These are phyloP conservation scores for Leishmania martiniquensis DNA, from an alignment of 208 protist species.

Conservation along the genomic window DNA sequence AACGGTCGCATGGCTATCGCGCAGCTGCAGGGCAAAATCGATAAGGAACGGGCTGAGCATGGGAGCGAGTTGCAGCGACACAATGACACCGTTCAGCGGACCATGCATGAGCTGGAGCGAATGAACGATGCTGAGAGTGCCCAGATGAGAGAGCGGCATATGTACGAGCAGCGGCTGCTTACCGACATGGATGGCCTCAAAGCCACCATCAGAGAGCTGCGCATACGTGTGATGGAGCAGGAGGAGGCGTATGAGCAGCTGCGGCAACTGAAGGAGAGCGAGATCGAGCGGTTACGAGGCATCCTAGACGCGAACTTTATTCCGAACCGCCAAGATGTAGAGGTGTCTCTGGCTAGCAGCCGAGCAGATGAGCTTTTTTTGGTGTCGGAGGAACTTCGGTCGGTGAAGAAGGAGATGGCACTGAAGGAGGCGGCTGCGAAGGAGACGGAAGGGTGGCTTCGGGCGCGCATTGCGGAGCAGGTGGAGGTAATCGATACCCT, in stretches of 20 bases:
- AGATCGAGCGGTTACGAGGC: slow-evolving; percentile 58
- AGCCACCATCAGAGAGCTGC: slow-evolving; percentile 25
- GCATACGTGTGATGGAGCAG: slow-evolving; percentile 30
- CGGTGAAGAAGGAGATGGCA: slow-evolving; percentile 46
- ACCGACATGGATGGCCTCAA: slow-evolving; percentile 57
- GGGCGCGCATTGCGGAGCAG: slow-evolving; percentile 74
- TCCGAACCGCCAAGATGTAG: slow-evolving; percentile 64
- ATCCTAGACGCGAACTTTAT: slow-evolving; percentile 85
- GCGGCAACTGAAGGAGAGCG: slow-evolving; percentile 45
- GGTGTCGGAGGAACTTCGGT: slow-evolving; percentile 46
- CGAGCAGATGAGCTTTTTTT: slow-evolving; percentile 39
- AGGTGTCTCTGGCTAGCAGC: slow-evolving; percentile 30
- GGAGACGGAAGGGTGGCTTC: slow-evolving; percentile 72
- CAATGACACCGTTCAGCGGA: slow-evolving; percentile 32
- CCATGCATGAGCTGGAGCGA: slow-evolving; percentile 37
- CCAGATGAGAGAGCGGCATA: slow-evolving; percentile 16
- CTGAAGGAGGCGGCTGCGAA: slow-evolving; percentile 49
- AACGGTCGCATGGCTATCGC: slow-evolving; percentile 76
- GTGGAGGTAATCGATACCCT: slow-evolving; percentile 76
- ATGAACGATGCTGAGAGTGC: slow-evolving; percentile 21
- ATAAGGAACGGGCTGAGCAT: slow-evolving; percentile 46
- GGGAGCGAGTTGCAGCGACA: slow-evolving; percentile 40
- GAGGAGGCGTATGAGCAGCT: slow-evolving; percentile 31
- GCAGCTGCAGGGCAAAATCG: slow-evolving; percentile 69
- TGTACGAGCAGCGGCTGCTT: slow-evolving; percentile 45